phyloP scores from a whole-genome alignment of 345 rosid species.

The Cardamine occulta region DNA sequence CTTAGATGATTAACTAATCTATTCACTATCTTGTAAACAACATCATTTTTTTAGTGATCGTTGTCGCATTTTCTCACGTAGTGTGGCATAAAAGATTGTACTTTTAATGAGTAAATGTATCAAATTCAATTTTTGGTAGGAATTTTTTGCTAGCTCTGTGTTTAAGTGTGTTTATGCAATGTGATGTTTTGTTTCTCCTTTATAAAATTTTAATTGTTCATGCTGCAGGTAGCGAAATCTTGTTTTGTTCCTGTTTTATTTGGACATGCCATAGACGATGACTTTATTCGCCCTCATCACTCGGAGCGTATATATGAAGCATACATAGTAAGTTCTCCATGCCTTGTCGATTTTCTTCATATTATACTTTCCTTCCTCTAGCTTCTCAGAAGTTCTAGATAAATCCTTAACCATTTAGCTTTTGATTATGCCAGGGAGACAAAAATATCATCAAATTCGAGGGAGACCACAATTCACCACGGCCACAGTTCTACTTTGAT shows the following conservation, averaged over 20 bases:
- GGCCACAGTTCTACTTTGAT: slow-evolving; percentile 97
- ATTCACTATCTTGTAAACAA: not conserved
- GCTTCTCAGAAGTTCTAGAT: slow-evolving; percentile 14
- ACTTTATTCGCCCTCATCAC: slow-evolving; percentile 91
- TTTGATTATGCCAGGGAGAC: slow-evolving; percentile 72
- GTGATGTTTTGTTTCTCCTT: slow-evolving; percentile 13
- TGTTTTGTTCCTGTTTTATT: slow-evolving; percentile 91
- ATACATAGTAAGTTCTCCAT: slow-evolving; percentile 58
- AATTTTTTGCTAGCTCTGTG: not conserved
- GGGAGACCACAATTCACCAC: slow-evolving; percentile 98
- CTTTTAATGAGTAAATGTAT: not conserved
- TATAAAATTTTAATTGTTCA: not conserved
- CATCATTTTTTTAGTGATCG: not conserved
- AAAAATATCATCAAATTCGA: slow-evolving; percentile 96
- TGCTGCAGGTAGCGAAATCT: slow-evolving; percentile 73
- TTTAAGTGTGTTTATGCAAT: not conserved
- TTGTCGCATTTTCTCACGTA: not conserved
- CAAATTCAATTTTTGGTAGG: not conserved
- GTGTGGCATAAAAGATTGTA: not conserved
- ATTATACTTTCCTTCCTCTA: slow-evolving; percentile 15
- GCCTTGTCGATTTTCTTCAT: not conserved
- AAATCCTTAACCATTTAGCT: not conserved
- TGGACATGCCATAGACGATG: slow-evolving; percentile 94
- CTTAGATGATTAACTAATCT: slow-evolving; percentile 1
- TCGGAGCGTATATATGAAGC: slow-evolving; percentile 82